Evolutionary conservation across 345 rosid species (phyloP).

Genomic region (Citrus hindsii): DNA sequence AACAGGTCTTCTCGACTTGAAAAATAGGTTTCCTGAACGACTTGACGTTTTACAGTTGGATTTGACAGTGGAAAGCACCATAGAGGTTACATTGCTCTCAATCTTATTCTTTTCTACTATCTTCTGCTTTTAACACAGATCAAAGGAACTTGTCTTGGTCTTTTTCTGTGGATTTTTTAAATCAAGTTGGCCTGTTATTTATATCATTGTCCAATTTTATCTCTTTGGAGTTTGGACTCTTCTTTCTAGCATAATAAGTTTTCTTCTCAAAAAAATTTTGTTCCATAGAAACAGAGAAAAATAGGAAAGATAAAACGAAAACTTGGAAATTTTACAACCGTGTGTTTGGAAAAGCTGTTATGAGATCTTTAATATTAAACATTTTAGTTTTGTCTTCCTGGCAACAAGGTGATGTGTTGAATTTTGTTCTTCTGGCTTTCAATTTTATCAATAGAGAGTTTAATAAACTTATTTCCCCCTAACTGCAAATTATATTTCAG

Average conservation of each 20-base stretch:
- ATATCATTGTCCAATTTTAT: not conserved
- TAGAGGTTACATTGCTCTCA: conserved; percentile 47
- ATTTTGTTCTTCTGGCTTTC: not conserved
- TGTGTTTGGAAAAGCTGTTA: not conserved
- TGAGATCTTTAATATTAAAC: not conserved
- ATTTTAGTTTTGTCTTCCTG: not conserved
- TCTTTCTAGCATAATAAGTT: not conserved
- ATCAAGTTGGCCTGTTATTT: not conserved
- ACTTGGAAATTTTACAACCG: not conserved
- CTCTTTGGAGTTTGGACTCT: not conserved
- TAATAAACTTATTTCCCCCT: not conserved
- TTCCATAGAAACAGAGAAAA: not conserved
- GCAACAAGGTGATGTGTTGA: not conserved
- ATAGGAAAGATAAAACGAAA: not conserved
- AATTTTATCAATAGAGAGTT: not conserved
- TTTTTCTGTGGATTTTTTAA: not conserved
- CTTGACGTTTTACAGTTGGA: conserved; percentile 62
- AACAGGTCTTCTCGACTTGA: conserved; percentile 53
- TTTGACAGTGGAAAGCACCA: conserved; percentile 62
- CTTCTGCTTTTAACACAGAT: not conserved
- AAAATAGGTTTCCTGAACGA: conserved; percentile 58
- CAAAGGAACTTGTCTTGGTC: not conserved
- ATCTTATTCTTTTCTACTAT: conserved; percentile 5
- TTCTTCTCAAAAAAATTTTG: not conserved
- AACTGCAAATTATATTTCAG: conserved; percentile 31